A percentile compares a stretch with the other conserved stretches of the same genome.
Conservation (phyloP, 2,329 filamentous ascomycete genomes). For the Fusarium heterosporum region DNA sequence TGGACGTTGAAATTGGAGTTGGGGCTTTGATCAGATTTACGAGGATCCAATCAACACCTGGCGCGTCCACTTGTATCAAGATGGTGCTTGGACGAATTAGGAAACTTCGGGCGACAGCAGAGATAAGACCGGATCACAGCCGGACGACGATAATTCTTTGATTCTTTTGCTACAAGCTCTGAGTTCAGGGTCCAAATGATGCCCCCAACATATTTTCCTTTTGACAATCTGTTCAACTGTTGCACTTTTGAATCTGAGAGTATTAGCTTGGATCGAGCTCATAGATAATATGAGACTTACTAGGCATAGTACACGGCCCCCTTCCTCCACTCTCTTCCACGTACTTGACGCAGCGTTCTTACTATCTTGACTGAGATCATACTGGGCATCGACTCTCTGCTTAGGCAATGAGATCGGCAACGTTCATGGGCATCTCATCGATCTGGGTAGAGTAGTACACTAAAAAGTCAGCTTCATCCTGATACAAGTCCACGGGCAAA, state of each 20-base stretch:
- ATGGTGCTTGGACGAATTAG: constrained; percentile 24
- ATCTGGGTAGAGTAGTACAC: constrained; percentile 98
- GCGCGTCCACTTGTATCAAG: constrained; percentile 1
- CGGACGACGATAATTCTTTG: constrained; percentile 12
- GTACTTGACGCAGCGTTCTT: constrained; percentile 32
- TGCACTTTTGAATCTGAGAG: constrained; percentile 8
- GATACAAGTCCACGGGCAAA: constrained; percentile 34
- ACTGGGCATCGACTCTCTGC: background rate
- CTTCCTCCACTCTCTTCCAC: constrained; percentile 47
- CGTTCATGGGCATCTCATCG: constrained; percentile 99
- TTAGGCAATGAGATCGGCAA: constrained; percentile 70
- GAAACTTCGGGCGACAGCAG: constrained; percentile 27
- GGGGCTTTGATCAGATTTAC: background rate
- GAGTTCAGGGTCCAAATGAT: constrained; percentile 5
- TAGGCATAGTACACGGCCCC: constrained; percentile 43
- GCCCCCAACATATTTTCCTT: background rate
- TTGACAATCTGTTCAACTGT: constrained; percentile 23
- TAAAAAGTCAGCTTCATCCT: constrained; percentile 56
- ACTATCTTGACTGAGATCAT: background rate
- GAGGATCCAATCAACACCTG: constrained; percentile 5
- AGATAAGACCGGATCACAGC: constrained; percentile 6
- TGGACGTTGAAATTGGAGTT: constrained; percentile 25
- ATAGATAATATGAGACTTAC: constrained; percentile 29
- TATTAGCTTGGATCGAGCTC: background rate
- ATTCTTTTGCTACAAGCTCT: constrained; percentile 6